Base-by-base conservation (phyloP, 805 yeast genomes). In the Candida lessepsii region DNA sequence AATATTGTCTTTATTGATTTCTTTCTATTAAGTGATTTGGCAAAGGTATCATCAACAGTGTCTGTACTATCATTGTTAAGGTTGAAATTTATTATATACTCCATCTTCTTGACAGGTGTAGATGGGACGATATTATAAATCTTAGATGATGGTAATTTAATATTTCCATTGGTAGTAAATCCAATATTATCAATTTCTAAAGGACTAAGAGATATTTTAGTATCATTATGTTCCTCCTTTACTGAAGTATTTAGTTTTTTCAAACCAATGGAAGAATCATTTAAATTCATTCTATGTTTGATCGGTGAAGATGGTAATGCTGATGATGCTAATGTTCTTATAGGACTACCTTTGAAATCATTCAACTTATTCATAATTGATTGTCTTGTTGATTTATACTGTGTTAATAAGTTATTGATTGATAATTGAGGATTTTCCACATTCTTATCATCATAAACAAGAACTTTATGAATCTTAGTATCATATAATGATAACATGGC, bases 41-140 rank as follows among this genome's bases (percentile, higher is more conserved):
- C 25, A 25, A 34, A 39, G 19, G 41, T 26, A 20, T 27, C 29
- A 15, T 34, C 25, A 10, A 29, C 20, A n/a, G n/a, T n/a, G 14
- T 40, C 40, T 14, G 4, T 11, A 17, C 11, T 11, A 7, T 30
- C 29, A 20, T 19, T 18, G 4, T 27, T 24, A 11, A 15, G 15
- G 11, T 38, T 33, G 9, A 10, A 24, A 23, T 33, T 26, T 9
- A 18, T 19, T 10, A 47, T 51, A 45, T 54, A 54, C 25, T 76
- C 81, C 72, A 80, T 73, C 46, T 76, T 80, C 53, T 75, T 81
- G 7, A 78, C 79, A 0, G 87, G 90, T 0, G 89, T 82, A 3
- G 81, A 77, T 2, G 90, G 88, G 5, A 78, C 59, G 10, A 84
- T 69, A 24, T 53, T 47, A 49, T 58, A 33, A 48, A 73, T 60